Percentiles rank a stretch among this genome's conserved stretches.
phyloP scores from a whole-genome alignment of 129 eudicot genomes.

The Centrapalus pauciflorus region DNA sequence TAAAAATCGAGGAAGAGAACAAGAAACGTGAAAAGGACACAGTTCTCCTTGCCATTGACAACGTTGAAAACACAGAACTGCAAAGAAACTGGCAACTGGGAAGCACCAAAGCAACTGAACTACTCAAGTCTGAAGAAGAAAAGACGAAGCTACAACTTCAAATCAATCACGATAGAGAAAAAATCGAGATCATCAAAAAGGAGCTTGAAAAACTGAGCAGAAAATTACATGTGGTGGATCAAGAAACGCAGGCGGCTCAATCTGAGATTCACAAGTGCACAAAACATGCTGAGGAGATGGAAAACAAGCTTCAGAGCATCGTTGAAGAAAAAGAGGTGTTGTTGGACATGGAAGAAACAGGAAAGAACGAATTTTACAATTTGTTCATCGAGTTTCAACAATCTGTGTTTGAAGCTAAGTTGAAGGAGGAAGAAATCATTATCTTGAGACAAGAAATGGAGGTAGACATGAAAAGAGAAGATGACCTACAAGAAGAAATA shows the following conservation, averaged over 20 bases:
- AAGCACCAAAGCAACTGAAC: constrained; percentile 75
- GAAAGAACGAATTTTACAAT: constrained; percentile 40
- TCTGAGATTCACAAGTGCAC: constrained; percentile 42
- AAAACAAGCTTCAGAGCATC: constrained; percentile 46
- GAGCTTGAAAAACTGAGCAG: constrained; percentile 38
- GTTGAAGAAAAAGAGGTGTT: constrained; percentile 48
- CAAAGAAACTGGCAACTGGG: constrained; percentile 43
- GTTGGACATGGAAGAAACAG: constrained; percentile 51
- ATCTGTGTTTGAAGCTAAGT: constrained; percentile 34
- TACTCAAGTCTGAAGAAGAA: constrained; percentile 85
- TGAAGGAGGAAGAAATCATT: constrained; percentile 58
- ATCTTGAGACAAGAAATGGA: constrained; percentile 57
- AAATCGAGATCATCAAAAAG: constrained; percentile 29
- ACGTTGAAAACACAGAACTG: constrained; percentile 44
- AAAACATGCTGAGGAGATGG: constrained; percentile 39
- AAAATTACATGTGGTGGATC: constrained; percentile 32
- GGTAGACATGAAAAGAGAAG: constrained; percentile 20
- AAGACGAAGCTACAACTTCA: constrained; percentile 71
- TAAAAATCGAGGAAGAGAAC: constrained; percentile 69
- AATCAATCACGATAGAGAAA: constrained; percentile 47
- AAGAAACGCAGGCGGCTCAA: constrained; percentile 31
- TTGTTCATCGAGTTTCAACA: constrained; percentile 50
- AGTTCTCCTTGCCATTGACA: constrained; percentile 84
- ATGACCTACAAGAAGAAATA: constrained; percentile 37
- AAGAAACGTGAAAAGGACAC: constrained; percentile 61